Base-by-base conservation (phyloP, 352 stramenopile species). In the Thalassiosira hispida region DNA sequence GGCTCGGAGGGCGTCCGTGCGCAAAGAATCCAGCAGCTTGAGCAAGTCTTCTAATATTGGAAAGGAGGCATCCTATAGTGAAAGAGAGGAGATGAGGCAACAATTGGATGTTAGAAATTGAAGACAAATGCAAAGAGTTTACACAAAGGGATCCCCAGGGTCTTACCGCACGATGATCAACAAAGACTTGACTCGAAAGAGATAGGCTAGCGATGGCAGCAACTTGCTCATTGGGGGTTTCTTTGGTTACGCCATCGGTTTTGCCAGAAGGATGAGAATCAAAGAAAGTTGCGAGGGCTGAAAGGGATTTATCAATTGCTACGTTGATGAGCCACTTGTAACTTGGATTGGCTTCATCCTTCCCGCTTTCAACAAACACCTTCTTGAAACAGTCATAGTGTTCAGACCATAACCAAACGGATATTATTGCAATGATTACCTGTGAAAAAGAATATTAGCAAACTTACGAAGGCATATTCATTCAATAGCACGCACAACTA, bases 271-370 rank as follows among this genome's bases (percentile, higher is more conserved):
- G 53, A 18, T 40, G 29, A 3, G 31, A 40, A 18, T 73, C 35
- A 60, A 56, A 68, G 38, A 55, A 55, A 40, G 59, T 40, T 68
- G 55, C 27, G 14, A 79, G 23, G 25, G 80, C 78, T 1, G 29
- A 46, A 14, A 84, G 59, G 38, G 72, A 72, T 35, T 74, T 84
- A 23, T 89, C 77, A 25, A 91, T 65, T n/a, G 85, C 77, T 42
- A 86, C 55, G 52, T 81, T 66, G 20, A 91, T 81, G n/a, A 91
- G 70, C 81, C 81, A 89, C 57, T 87, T 88, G 49, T 71, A 89
- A 47, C 78, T 62, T 52, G 77, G 71, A 65, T 90, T 77, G 23
- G 83, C 77, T 60, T 85, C 79, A 49, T 84, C 73, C 1, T 82
- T 71, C 18, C 74, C 75, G 59, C 62, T 82, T 59, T 85, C 85